Evolutionary conservation across 208 protist genomes (phyloP), one percentile per base, ranked within the genome.

Genomic region (Trypanosoma melophagium): DNA sequence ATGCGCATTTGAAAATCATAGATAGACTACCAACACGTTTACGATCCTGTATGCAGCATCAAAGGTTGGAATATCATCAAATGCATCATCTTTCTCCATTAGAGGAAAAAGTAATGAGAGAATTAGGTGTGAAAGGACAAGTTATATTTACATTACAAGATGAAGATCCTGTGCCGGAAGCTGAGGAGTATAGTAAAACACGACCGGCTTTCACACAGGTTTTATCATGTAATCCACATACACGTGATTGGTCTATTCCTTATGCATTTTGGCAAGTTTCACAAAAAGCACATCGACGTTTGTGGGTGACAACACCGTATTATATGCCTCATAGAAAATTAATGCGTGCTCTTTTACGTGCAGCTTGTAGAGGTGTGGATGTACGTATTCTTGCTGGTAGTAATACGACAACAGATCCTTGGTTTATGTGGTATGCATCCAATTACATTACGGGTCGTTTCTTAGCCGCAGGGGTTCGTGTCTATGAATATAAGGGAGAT

Each of bases 251-350:
- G 76, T 86, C 81, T 13, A 92, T 97, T 56, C 89, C 95, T 65
- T 93, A 94, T 62, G 89, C 90, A 17, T 86, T 96, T 50, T 94
- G 88, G 84, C 80, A 90, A 65, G 87, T 96, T 9, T 88, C 84
- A 21, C 78, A 81, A 41, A 83, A 93, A 68, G 90, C 81, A 28
- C 86, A 92, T 61, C 74, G 84, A 10, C 77, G 91, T 1, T 68
- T 96, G 22, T 97, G 91, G 87, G 89, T 97, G 42, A 95, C 89
- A 17, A 97, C 92, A 12, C 94, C 94, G 28, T 97, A 97, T 70
- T 97, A 96, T 56, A 61, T 96, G 31, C 94, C 94, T 19, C 87
- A 87, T 40, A 71, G 83, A 35, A 93, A 92, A 61, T 69, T 97
- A 8, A 80, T 92, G 63, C 70, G 73, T 8, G 87, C 90, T 17